A percentile compares a stretch with the other conserved stretches of the same genome.
Evolutionary conservation across 1,139 yeast species (phyloP).

Genomic region (Ashbya aceris): DNA sequence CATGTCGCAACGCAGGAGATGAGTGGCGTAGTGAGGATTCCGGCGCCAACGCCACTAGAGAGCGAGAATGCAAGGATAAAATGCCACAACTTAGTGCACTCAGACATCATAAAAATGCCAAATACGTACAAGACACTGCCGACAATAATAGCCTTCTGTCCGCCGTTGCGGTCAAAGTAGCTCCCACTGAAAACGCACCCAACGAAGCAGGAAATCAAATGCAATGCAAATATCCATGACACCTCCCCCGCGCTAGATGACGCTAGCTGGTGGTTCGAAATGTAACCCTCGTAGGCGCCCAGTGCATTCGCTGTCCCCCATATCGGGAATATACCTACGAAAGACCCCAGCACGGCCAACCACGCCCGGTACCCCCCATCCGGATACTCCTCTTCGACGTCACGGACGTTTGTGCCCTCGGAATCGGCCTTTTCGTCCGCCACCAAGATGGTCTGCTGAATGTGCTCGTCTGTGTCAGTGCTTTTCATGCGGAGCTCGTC

Average conservation of each 20-base stretch:
- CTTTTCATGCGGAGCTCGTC: no score
- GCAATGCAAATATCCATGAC: conserved; percentile 62
- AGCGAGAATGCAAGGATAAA: conserved; percentile 51
- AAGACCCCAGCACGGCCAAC: conserved; percentile 47
- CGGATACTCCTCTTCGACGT: conserved; percentile 29
- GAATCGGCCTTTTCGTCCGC: neutral
- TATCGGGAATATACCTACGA: conserved; percentile 47
- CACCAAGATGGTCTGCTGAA: no score
- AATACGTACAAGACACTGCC: conserved; percentile 40
- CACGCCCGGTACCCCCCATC: conserved; percentile 54
- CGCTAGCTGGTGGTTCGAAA: conserved; percentile 43
- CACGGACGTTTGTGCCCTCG: conserved; percentile 1
- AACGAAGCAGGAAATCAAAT: conserved; percentile 46
- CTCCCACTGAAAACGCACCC: conserved; percentile 53
- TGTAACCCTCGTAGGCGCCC: conserved; percentile 57
- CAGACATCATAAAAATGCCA: conserved; percentile 51
- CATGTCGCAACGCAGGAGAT: conserved; percentile 56
- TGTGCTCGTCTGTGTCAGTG: no score
- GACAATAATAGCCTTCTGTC: conserved; percentile 37
- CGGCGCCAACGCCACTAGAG: conserved; percentile 49
- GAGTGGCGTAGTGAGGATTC: conserved; percentile 49
- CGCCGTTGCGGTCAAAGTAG: conserved; percentile 53
- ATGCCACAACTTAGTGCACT: conserved; percentile 45
- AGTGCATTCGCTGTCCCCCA: conserved; percentile 52
- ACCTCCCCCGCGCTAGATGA: conserved; percentile 39